phyloP scores from a whole-genome alignment of 2,329 filamentous ascomycete genomes.

The Ophiostoma sp. region DNA sequence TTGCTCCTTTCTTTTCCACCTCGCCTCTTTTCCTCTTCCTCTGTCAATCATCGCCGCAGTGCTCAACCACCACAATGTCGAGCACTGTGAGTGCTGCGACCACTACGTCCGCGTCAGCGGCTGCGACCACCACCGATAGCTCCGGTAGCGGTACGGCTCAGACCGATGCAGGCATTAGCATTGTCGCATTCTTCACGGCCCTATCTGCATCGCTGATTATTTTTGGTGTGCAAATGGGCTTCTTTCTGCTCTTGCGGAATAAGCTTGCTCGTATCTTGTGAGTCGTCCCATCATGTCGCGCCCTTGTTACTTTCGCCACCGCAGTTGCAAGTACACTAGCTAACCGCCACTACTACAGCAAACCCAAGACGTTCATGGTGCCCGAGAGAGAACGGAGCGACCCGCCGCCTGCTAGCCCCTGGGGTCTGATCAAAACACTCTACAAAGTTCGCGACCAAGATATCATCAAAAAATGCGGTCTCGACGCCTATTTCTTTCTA shows the following conservation, averaged over 20 bases:
- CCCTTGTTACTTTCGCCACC: no score
- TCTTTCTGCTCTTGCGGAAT: conserved; percentile 73
- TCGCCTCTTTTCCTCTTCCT: not conserved
- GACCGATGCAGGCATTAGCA: conserved; percentile 39
- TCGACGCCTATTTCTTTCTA: conserved; percentile 96
- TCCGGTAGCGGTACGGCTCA: conserved; percentile 28
- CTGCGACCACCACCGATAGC: conserved; percentile 15
- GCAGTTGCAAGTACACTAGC: conserved; percentile 15
- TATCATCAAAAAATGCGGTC: conserved; percentile 88
- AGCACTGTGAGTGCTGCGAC: conserved; percentile 20
- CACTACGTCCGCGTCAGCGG: conserved; percentile 19
- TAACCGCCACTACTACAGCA: conserved; percentile 42
- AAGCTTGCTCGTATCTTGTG: conserved; percentile 80
- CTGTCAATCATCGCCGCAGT: not conserved
- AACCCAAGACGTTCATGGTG: conserved; percentile 79
- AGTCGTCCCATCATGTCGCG: conserved; percentile 30
- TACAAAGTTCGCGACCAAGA: conserved; percentile 67
- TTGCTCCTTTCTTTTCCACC: not conserved
- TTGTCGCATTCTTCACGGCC: conserved; percentile 59
- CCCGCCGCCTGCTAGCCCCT: conserved; percentile 57
- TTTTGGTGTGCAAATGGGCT: conserved; percentile 57
- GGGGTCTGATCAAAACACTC: conserved; percentile 53
- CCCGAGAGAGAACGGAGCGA: conserved; percentile 77
- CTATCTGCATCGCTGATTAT: conserved; percentile 56
- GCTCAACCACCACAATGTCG: conserved; percentile 18